phyloP scores from a whole-genome alignment of 2,329 filamentous ascomycete genomes.

The Pyricularia sp. region DNA sequence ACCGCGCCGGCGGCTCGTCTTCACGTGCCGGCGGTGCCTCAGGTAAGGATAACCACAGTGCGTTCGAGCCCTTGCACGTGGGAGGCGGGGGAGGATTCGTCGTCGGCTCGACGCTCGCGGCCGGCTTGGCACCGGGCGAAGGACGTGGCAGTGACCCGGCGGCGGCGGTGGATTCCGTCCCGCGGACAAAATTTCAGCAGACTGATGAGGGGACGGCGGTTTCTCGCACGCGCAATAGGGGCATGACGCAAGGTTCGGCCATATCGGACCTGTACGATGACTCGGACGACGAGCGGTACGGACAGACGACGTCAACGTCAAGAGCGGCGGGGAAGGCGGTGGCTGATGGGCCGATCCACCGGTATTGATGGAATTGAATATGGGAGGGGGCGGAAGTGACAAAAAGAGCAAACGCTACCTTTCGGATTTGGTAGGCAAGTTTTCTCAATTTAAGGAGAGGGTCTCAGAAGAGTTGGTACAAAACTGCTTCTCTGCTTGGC shows the following conservation, averaged over 20 bases:
- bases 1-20: neutral
- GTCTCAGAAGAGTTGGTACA: neutral
- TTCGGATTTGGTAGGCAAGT: neutral
- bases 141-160: neutral
- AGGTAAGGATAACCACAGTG: neutral
- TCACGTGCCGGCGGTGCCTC: neutral
- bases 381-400: neutral
- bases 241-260: constrained; percentile 1
- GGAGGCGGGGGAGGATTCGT: constrained; percentile 13
- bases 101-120: constrained; percentile 9
- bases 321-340: neutral
- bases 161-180: neutral
- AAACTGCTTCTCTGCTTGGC: neutral
- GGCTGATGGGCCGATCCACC: neutral
- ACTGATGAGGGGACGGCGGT: neutral
- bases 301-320: neutral
- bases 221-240: neutral
- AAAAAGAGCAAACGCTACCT: neutral
- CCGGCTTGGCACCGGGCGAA: neutral
- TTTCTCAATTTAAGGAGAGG: too few relatives aligned
- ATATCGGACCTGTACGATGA: constrained; percentile 2
- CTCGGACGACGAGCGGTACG: neutral
- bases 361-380: neutral
- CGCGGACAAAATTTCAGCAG: neutral
- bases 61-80: neutral